Evolutionary conservation across 2,329 filamentous ascomycete species (phyloP).

Genomic region (Sclerotiophoma versabilis): DNA sequence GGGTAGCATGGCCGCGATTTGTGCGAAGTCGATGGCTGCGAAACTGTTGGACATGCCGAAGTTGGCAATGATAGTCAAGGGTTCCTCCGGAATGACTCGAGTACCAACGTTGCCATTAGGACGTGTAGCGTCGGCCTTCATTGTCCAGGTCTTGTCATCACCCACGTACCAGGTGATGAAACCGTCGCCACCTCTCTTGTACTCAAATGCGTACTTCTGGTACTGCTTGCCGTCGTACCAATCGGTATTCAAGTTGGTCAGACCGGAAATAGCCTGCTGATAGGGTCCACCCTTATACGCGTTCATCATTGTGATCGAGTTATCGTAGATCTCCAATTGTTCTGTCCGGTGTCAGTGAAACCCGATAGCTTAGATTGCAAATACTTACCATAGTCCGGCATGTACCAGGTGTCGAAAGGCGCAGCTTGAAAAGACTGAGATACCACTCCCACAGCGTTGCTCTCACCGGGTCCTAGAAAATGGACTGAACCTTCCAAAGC

Average conservation of each 20-base stretch:
- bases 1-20: constrained; percentile 63
- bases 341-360: constrained; percentile 48
- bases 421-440: constrained; percentile 73
- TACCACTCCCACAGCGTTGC: constrained; percentile 64
- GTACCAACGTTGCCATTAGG: constrained; percentile 75
- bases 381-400: constrained; percentile 60
- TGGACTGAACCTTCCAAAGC: constrained; percentile 71
- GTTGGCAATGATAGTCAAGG: constrained; percentile 72
- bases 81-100: constrained; percentile 70
- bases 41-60: constrained; percentile 75
- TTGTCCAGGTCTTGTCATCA: constrained; percentile 68
- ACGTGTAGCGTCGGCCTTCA: constrained; percentile 65
- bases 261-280: constrained; percentile 63
- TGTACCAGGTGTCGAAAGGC: constrained; percentile 74
- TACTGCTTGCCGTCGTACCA: constrained; percentile 64
- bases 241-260: constrained; percentile 63
- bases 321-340: constrained; percentile 70
- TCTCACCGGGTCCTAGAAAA: constrained; percentile 58
- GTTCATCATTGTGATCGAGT: constrained; percentile 60
- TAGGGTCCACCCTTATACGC: constrained; percentile 62
- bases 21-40: constrained; percentile 65
- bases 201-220: constrained; percentile 65
- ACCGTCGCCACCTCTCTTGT: constrained; percentile 63
- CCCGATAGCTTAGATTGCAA: neutral
- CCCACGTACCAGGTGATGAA: constrained; percentile 75